Percentiles rank a stretch among this genome's conserved stretches.
These are phyloP conservation scores for Podaxis sp. DNA, from an alignment of 768 basidiomycete genomes.

Conservation along the genomic window DNA sequence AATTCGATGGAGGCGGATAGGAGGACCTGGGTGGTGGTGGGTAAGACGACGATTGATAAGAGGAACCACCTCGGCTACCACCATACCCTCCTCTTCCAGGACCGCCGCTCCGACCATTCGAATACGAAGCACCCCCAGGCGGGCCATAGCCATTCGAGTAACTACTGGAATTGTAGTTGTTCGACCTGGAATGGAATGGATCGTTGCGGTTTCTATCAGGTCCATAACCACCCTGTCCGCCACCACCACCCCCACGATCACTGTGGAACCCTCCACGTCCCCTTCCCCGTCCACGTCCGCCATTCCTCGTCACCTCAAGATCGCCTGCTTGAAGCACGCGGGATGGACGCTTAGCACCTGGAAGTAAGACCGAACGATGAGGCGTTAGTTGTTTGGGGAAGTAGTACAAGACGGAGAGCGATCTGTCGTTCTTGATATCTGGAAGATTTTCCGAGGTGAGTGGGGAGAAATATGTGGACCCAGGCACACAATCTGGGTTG, in stretches of 20 bases:
- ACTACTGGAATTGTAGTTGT: conserved; percentile 36
- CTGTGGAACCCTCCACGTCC: conserved; percentile 40
- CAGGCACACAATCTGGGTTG: conserved; percentile 88
- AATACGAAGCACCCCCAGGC: conserved; percentile 18
- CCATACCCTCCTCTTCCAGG: conserved; percentile 21
- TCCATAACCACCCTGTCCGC: conserved; percentile 36
- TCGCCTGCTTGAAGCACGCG: conserved; percentile 69
- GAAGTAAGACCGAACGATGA: conserved; percentile 82
- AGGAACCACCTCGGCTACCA: conserved; percentile 29
- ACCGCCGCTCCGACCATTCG: conserved; percentile 21
- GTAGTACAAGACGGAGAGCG: conserved; percentile 83
- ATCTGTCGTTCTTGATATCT: conserved; percentile 85
- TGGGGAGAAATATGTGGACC: conserved; percentile 85
- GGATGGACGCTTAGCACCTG: conserved; percentile 60
- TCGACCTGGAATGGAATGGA: conserved; percentile 46
- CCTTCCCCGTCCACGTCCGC: conserved; percentile 54
- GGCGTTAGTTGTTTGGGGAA: conserved; percentile 87
- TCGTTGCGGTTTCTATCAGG: conserved; percentile 41
- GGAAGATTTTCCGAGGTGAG: conserved; percentile 57
- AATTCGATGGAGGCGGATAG: conserved; percentile 21
- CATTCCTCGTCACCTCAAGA: conserved; percentile 62
- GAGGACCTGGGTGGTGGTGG: conserved; percentile 7
- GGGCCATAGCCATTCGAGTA: conserved; percentile 21
- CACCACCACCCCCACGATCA: conserved; percentile 21
- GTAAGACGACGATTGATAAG: conserved; percentile 17